Percentiles rank a stretch among this genome's conserved stretches.
Conservation (phyloP, 805 yeast genomes). For the Nadsonia fulvescens region DNA sequence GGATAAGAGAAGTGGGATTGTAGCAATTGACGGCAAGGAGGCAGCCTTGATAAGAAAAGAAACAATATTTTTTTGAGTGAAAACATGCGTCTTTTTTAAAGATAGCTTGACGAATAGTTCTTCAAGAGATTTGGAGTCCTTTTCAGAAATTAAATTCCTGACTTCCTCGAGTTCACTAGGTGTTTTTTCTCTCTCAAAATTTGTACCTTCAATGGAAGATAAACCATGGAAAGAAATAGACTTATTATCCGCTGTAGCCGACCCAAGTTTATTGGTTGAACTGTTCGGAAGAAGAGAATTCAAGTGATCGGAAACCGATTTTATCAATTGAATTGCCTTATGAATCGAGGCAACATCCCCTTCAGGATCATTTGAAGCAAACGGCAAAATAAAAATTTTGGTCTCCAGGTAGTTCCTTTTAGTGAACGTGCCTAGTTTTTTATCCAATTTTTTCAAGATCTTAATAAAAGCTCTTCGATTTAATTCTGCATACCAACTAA, state of each 20-base stretch:
- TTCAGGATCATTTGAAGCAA: conserved; percentile 56
- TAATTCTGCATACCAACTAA: conserved; percentile 88
- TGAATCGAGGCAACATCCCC: conserved; percentile 30
- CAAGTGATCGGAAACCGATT: conserved; percentile 1
- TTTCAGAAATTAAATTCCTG: too few relatives aligned
- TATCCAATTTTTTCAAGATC: conserved; percentile 79
- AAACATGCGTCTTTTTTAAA: too few relatives aligned
- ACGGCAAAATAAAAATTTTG: conserved; percentile 55
- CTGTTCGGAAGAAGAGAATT: too few relatives aligned
- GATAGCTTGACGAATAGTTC: too few relatives aligned
- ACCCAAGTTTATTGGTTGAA: too few relatives aligned
- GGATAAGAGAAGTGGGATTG: too few relatives aligned
- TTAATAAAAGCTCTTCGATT: conserved; percentile 80
- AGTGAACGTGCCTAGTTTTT: conserved; percentile 47
- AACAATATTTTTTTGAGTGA: too few relatives aligned
- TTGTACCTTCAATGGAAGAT: conserved; percentile 1
- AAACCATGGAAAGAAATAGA: not conserved
- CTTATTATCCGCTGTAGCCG: conserved; percentile 1
- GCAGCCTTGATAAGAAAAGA: too few relatives aligned
- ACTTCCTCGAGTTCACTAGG: too few relatives aligned
- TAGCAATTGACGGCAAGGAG: too few relatives aligned
- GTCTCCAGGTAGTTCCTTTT: conserved; percentile 42
- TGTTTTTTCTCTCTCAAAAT: conserved; percentile 3
- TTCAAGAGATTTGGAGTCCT: too few relatives aligned
- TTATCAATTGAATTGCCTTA: conserved; percentile 18